A percentile compares a stretch with the other conserved stretches of the same genome.
Conservation (phyloP, 2,329 filamentous ascomycete genomes). For the Colletotrichum echinochloae region DNA sequence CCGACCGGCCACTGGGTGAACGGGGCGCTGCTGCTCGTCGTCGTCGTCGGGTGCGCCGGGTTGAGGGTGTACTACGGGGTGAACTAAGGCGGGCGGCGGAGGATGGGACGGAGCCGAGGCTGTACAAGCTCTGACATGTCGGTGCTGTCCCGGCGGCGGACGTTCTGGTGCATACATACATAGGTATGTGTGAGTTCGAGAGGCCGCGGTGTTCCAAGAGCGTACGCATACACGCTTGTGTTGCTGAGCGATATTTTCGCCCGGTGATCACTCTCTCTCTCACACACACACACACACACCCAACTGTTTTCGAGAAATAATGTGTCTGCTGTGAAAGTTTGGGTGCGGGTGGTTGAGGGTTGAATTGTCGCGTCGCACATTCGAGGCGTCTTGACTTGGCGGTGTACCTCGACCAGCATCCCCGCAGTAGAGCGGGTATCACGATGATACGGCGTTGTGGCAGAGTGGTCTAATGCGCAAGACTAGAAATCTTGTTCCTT, state of each 20-base stretch:
- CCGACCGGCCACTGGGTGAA: slow-evolving; percentile 79
- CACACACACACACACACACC: too few species aligned
- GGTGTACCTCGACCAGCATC: neutral
- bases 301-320: neutral
- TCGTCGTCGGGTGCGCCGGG: slow-evolving; percentile 64
- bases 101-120: slow-evolving; percentile 50
- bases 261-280: neutral
- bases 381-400: neutral
- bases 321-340: neutral
- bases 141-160: neutral
- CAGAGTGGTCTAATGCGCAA: slow-evolving; percentile 41
- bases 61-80: slow-evolving; percentile 68
- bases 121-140: slow-evolving; percentile 55
- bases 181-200: neutral
- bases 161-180: neutral
- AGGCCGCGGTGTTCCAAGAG: neutral
- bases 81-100: slow-evolving; percentile 48
- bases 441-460: slow-evolving; percentile 29
- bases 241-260: neutral
- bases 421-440: slow-evolving; percentile 19
- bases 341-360: too few species aligned
- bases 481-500: slow-evolving; percentile 41
- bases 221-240: neutral
- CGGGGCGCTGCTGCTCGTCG: slow-evolving; percentile 69
- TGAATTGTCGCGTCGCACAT: too few species aligned